Evolutionary conservation across 495 filamentous ascomycete genomes (phyloP).

Genomic region (Aspergillus haitiensis): DNA sequence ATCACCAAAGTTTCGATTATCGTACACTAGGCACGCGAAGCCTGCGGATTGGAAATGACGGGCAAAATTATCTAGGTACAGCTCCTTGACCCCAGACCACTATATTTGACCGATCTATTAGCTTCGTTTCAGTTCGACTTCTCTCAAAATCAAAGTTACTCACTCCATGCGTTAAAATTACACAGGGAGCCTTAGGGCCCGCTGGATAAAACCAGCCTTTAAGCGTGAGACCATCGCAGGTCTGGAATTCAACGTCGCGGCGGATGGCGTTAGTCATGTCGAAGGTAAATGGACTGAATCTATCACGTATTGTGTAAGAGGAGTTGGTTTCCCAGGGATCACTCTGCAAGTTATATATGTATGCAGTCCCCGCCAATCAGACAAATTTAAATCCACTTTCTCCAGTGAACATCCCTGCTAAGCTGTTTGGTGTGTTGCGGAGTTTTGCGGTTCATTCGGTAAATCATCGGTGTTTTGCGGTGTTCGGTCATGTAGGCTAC

Average conservation of each 20-base stretch:
- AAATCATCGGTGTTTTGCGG: too few relatives aligned
- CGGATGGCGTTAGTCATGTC: too few relatives aligned
- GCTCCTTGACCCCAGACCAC: neutral
- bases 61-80: neutral
- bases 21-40: constrained; percentile 32
- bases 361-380: too few relatives aligned
- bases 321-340: too few relatives aligned
- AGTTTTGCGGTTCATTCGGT: too few relatives aligned
- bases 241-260: neutral
- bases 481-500: too few relatives aligned
- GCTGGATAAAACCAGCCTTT: neutral
- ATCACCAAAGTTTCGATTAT: constrained; percentile 38
- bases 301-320: too few relatives aligned
- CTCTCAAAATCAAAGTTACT: neutral
- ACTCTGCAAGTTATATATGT: too few relatives aligned
- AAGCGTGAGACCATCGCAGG: neutral
- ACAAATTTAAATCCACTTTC: too few relatives aligned
- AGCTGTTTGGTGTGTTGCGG: too few relatives aligned
- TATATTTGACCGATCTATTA: neutral
- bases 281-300: too few relatives aligned
- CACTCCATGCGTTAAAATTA: neutral
- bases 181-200: neutral
- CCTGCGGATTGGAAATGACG: constrained; percentile 29
- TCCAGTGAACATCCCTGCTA: too few relatives aligned
- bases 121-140: neutral